Evolutionary conservation across 352 stramenopile genomes (phyloP).

Genomic region (Phytopythium litorale): DNA sequence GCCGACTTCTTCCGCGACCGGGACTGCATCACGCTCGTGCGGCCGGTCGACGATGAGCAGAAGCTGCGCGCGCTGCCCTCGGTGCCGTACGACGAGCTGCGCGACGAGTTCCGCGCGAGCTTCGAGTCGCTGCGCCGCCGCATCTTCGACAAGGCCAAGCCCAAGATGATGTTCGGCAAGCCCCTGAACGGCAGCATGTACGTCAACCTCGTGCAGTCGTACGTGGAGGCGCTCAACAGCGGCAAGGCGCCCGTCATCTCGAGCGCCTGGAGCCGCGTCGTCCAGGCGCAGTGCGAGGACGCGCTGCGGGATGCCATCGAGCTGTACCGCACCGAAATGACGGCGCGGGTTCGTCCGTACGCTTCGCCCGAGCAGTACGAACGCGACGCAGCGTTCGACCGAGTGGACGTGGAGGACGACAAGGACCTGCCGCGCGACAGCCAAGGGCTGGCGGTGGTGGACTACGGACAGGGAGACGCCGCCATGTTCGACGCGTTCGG

Average conservation of each 20-base stretch:
- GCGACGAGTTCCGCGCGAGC: conserved; percentile 74
- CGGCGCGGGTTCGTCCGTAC: conserved; percentile 44
- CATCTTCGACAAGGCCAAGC: conserved; percentile 75
- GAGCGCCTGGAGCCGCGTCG: conserved; percentile 86
- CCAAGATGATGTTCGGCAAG: conserved; percentile 87
- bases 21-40: conserved; percentile 89
- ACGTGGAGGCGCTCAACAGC: conserved; percentile 87
- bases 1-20: conserved; percentile 82
- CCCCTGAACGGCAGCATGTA: conserved; percentile 86
- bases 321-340: conserved; percentile 74
- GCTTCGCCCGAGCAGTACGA: conserved; percentile 56
- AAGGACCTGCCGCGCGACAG: conserved; percentile 6
- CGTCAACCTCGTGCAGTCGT: conserved; percentile 72
- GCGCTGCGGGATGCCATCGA: conserved; percentile 69
- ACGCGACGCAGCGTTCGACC: conserved; percentile 42
- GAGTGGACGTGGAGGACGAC: conserved; percentile 10
- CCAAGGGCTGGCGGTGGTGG: conserved; percentile 33
- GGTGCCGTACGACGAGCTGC: conserved; percentile 69
- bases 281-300: conserved; percentile 82
- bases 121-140: conserved; percentile 67
- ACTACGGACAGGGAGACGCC: conserved; percentile 48
- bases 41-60: conserved; percentile 82
- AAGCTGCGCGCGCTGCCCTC: conserved; percentile 68
- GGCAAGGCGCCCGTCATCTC: conserved; percentile 86
- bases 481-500: conserved; percentile 78